Evolutionary conservation across 768 basidiomycete genomes (phyloP).

Genomic region (Cystobasidium tubakii): DNA sequence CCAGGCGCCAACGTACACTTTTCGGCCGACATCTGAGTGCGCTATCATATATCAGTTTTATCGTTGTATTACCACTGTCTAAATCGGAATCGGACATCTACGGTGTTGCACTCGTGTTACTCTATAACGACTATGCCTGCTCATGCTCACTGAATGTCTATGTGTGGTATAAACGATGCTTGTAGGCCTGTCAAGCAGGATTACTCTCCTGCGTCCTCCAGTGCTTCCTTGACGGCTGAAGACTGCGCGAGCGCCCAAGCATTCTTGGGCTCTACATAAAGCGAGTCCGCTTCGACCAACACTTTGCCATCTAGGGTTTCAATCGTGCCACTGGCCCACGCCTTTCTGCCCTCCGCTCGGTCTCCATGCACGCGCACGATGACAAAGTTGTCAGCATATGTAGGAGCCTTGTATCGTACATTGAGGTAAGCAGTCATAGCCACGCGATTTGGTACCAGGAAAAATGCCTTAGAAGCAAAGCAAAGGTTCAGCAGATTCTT

Average conservation of each 20-base stretch:
- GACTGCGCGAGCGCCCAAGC: constrained; percentile 24
- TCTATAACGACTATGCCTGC: too few relatives aligned
- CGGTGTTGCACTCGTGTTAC: too few relatives aligned
- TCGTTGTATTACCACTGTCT: background rate
- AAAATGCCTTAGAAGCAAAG: constrained; percentile 61
- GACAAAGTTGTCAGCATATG: constrained; percentile 60
- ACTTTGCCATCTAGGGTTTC: constrained; percentile 75
- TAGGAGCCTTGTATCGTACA: constrained; percentile 74
- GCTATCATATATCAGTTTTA: background rate
- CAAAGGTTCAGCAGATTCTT: background rate
- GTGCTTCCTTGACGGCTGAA: constrained; percentile 26
- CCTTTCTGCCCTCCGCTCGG: constrained; percentile 72
- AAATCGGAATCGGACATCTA: too few relatives aligned
- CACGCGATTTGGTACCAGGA: constrained; percentile 77
- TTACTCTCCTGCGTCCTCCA: constrained; percentile 1
- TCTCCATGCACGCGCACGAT: constrained; percentile 66
- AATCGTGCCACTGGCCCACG: constrained; percentile 62
- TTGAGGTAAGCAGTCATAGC: constrained; percentile 84
- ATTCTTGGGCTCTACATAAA: constrained; percentile 31
- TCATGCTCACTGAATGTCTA: background rate
- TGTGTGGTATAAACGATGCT: background rate
- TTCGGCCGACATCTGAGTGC: background rate
- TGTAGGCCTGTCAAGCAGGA: background rate
- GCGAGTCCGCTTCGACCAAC: constrained; percentile 63
- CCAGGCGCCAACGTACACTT: background rate